Percentiles rank a stretch among this genome's conserved stretches.
These are phyloP conservation scores for Pseudoturritis turrita DNA, from an alignment of 345 rosid genomes.

Conservation along the genomic window DNA sequence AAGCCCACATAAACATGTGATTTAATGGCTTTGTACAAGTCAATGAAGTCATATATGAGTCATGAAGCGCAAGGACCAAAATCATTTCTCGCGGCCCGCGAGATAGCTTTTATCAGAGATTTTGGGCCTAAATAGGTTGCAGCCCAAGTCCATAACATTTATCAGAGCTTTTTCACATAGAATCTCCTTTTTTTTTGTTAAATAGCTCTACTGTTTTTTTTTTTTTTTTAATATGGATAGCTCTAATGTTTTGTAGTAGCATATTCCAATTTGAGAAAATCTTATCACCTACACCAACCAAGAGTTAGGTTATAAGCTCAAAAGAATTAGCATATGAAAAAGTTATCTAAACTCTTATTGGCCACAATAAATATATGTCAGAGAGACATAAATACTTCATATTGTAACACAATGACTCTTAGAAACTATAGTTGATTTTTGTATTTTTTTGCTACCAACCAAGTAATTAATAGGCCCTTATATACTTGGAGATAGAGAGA, in stretches of 20 bases:
- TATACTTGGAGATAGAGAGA: constrained; percentile 4
- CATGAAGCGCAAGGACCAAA: not conserved
- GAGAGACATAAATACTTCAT: not conserved
- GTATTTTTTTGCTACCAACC: not conserved
- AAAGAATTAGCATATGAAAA: not conserved
- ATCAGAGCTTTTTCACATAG: not conserved
- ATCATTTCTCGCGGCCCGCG: not conserved
- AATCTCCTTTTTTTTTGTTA: not conserved
- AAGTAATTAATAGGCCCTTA: not conserved
- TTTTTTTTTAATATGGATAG: no score
- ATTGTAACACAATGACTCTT: not conserved
- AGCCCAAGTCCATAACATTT: not conserved
- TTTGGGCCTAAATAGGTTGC: not conserved
- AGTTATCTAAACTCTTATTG: not conserved
- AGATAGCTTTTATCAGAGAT: no score
- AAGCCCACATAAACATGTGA: not conserved
- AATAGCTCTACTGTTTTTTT: no score
- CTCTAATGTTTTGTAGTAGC: not conserved
- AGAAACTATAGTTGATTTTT: not conserved
- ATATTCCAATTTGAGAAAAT: not conserved
- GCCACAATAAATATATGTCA: constrained; percentile 1
- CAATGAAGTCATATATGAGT: not conserved
- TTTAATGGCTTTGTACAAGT: no score
- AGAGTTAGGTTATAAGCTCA: not conserved
- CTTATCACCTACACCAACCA: not conserved